Evolutionary conservation across 805 yeast species (phyloP).

Genomic region (Kregervanrija fluxuum): DNA sequence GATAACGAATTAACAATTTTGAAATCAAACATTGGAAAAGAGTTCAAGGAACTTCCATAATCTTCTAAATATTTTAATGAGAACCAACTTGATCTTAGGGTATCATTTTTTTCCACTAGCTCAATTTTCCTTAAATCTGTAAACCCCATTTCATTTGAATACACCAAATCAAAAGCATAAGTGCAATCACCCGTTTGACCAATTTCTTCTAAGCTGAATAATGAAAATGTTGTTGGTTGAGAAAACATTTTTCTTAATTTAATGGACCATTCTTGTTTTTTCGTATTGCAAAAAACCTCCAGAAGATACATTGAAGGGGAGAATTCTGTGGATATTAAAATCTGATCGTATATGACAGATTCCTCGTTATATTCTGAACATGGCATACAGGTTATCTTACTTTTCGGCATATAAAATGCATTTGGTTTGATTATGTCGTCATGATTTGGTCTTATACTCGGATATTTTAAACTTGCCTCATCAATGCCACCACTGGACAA

Average conservation of each 20-base stretch:
- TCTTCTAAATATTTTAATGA: constrained; percentile 16
- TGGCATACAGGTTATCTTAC: constrained; percentile 11
- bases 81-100: constrained; percentile 4
- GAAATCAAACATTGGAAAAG: constrained; percentile 25
- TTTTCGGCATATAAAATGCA: constrained; percentile 21
- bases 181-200: constrained; percentile 1
- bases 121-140: constrained; percentile 17
- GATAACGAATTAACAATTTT: constrained; percentile 12
- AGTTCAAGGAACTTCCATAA: constrained; percentile 12
- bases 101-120: constrained; percentile 10
- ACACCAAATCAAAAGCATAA: constrained; percentile 12
- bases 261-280: constrained; percentile 13
- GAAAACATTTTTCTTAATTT: constrained; percentile 16
- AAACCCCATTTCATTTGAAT: constrained; percentile 20
- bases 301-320: constrained; percentile 17
- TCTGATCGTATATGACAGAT: constrained; percentile 20
- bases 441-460: constrained; percentile 2
- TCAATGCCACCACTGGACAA: constrained; percentile 23
- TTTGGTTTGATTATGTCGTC: constrained; percentile 7
- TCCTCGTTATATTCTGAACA: constrained; percentile 14
- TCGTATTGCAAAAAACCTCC: constrained; percentile 18
- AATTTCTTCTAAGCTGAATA: constrained; percentile 19
- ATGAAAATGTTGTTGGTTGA: constrained; percentile 14
- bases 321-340: constrained; percentile 18
- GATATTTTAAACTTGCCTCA: constrained; percentile 12